A percentile compares a stretch with the other conserved stretches of the same genome.
Conservation (phyloP, 345 rosid species). For the Salix viminalis region DNA sequence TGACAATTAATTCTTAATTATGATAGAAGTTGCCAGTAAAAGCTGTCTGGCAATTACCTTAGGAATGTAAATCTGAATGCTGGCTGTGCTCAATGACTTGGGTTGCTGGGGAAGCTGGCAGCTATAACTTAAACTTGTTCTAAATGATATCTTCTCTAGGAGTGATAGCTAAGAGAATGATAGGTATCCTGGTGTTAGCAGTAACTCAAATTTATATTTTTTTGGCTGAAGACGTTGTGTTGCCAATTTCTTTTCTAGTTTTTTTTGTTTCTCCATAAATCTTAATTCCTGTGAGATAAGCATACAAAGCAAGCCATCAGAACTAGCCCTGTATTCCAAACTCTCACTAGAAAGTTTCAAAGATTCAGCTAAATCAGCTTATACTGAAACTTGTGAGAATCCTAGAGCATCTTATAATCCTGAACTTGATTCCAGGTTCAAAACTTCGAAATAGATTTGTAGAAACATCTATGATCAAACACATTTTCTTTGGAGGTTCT, state of each 20-base stretch:
- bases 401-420: not conserved
- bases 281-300: not conserved
- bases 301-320: not conserved
- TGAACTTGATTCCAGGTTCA: not conserved
- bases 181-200: not conserved
- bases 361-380: not conserved
- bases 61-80: not conserved
- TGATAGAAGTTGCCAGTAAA: not conserved
- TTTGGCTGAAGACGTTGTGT: too few relatives aligned
- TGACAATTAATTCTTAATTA: not conserved
- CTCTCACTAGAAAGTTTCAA: not conserved
- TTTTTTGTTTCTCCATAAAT: too few relatives aligned
- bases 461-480: not conserved
- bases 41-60: not conserved
- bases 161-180: not conserved
- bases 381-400: not conserved
- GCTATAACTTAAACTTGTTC: not conserved
- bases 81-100: not conserved
- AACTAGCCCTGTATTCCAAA: not conserved
- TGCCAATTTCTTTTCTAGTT: too few relatives aligned
- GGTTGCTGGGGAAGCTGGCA: not conserved
- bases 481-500: not conserved
- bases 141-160: not conserved
- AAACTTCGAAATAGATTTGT: not conserved
- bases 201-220: not conserved